phyloP scores from a whole-genome alignment of 805 yeast genomes.

The Torulaspora microellipsoides region DNA sequence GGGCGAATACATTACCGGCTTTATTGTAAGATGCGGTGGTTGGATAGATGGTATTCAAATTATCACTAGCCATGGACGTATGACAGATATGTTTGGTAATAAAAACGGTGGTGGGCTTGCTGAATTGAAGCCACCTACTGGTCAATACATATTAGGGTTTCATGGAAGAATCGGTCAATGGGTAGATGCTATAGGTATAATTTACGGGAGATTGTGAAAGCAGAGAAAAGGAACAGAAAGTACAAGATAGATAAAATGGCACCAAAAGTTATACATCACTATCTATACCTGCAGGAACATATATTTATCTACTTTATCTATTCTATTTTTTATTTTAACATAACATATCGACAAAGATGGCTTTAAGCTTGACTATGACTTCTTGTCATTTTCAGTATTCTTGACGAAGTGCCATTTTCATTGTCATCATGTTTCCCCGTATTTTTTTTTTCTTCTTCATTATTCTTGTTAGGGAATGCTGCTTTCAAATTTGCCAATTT shows the following conservation, averaged over 20 bases:
- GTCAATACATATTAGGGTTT: constrained; percentile 59
- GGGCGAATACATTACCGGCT: constrained; percentile 57
- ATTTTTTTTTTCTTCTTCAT: constrained; percentile 3
- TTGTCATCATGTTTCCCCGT: background rate
- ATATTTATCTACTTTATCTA: no score
- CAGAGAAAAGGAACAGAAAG: no score
- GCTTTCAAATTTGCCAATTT: constrained; percentile 26
- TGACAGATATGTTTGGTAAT: constrained; percentile 62
- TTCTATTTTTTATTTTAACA: no score
- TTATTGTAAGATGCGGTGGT: constrained; percentile 66
- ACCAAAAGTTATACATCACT: no score
- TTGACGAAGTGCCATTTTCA: constrained; percentile 2
- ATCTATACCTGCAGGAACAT: no score
- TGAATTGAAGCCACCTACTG: constrained; percentile 59
- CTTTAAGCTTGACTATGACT: constrained; percentile 17
- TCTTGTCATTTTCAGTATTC: constrained; percentile 10
- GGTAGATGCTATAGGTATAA: constrained; percentile 69
- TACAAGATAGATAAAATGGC: no score
- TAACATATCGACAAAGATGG: no score
- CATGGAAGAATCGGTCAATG: constrained; percentile 66
- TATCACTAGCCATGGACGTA: constrained; percentile 52
- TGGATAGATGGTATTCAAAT: constrained; percentile 90
- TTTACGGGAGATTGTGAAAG: constrained; percentile 39
- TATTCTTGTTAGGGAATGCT: constrained; percentile 9
- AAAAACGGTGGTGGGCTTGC: constrained; percentile 60